Base-by-base conservation (phyloP, 2,329 filamentous ascomycete species). In the Cladosporium sphaerospermum region DNA sequence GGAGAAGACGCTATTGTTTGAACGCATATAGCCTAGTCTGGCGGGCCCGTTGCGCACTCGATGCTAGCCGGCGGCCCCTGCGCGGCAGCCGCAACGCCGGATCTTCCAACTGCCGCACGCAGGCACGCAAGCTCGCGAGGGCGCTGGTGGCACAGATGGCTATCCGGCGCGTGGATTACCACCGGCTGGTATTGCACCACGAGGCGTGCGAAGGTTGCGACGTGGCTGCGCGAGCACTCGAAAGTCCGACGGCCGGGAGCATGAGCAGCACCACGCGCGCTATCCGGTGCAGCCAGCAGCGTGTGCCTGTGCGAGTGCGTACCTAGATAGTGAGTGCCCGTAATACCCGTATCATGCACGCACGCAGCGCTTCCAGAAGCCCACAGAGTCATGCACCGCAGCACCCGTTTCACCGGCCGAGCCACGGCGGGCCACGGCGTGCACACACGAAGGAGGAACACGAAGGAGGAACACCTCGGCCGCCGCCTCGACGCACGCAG, bases 91-190 rank as follows among this genome's bases (percentile, higher is more conserved):
- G 23, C 16, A 14, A 13, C n/a, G 36, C 36, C 36, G 36, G 36
- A 39, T 39, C 10, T 14, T 39, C 36, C 36, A 39, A 39, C 36
- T 39, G 36, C 36, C 36, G 36, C 36, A n/a, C 13, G 36, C 33
- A 34, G 2, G 13, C 33, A 9, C 10, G 34, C 34, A 36, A 14
- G 16, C 36, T 39, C 36, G 36, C 36, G 36, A 39, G n/a, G n/a
- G 36, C 36, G n/a, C 16, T n/a, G 36, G 8, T 14, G 39, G 48
- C 48, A 51, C 48, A 51, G 48, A 51, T 39, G 37, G 19, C 39
- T 13, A n/a, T 28, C 48, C 18, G 45, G 48, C 40, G 31, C 48
- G 48, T 51, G 48, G 40, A 51, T 14, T 14, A n/a, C 10, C 11
- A 39, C n/a, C 36, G 16, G 13, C 8, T 14, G n/a, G 36, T 39